Conservation (phyloP, 139 green algal genomes). For the Desmodesmus armatus region DNA sequence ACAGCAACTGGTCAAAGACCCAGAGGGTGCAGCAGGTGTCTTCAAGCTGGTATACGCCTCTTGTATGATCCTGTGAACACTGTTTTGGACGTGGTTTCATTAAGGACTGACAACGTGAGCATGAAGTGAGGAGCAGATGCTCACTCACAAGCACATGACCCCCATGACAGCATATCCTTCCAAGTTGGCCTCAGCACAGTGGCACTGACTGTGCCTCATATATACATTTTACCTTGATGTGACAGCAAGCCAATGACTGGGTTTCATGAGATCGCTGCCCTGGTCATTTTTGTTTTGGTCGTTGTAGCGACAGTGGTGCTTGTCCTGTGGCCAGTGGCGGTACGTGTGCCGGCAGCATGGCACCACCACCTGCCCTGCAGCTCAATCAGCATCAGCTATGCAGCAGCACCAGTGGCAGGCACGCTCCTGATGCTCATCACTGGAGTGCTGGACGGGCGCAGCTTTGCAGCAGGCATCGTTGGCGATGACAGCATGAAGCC, state of each 20-base stretch:
- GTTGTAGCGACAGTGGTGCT: slow-evolving; percentile 29
- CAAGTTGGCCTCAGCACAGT: no score
- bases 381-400: slow-evolving; percentile 41
- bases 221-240: not conserved
- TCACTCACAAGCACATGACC: no score
- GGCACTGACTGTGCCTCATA: not conserved
- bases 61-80: no score
- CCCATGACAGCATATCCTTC: no score
- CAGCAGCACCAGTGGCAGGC: slow-evolving; percentile 31
- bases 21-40: no score
- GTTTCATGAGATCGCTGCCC: slow-evolving; percentile 42
- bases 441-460: not conserved
- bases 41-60: no score
- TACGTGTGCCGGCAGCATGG: not conserved
- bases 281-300: slow-evolving; percentile 52
- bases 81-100: no score
- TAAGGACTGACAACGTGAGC: no score
- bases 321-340: slow-evolving; percentile 41
- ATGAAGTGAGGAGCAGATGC: no score
- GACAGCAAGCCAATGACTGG: no score
- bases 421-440: slow-evolving; percentile 52
- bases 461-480: slow-evolving; percentile 42
- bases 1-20: no score
- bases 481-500: slow-evolving; percentile 60
- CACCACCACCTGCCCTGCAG: not conserved